A percentile compares a stretch with the other conserved stretches of the same genome.
phyloP scores from a whole-genome alignment of 2,329 filamentous ascomycete species.

The Dendrostoma leiphaemia region DNA sequence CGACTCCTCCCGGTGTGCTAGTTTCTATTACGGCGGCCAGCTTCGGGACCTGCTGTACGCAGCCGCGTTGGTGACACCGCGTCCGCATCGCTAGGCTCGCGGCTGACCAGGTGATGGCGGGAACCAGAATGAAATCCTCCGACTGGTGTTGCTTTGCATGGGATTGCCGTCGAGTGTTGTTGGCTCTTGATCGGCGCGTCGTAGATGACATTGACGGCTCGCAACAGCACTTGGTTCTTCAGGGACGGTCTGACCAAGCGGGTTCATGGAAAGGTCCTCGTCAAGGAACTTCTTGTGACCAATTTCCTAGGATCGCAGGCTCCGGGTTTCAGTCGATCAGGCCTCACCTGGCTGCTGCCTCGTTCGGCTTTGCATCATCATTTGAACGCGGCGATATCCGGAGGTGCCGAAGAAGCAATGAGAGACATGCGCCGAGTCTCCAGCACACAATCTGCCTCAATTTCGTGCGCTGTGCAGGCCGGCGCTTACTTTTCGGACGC shows the following conservation, averaged over 20 bases:
- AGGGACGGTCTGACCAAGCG: background rate
- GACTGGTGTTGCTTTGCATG: background rate
- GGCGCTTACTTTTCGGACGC: background rate
- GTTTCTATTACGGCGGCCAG: no score
- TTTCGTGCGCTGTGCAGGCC: no score
- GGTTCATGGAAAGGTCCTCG: background rate
- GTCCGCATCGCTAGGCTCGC: background rate
- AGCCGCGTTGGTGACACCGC: background rate
- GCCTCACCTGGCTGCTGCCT: background rate
- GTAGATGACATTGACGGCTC: constrained; percentile 6
- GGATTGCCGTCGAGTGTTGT: background rate
- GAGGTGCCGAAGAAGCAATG: background rate
- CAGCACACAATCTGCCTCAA: background rate
- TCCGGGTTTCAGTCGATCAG: background rate
- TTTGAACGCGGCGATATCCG: background rate
- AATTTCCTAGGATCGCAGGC: background rate
- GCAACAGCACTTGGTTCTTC: background rate
- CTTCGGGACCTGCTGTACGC: constrained; percentile 1
- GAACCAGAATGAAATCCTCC: background rate
- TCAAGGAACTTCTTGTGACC: background rate
- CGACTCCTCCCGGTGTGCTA: no score
- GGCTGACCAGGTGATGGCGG: background rate
- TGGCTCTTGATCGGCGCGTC: constrained; percentile 9
- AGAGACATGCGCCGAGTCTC: constrained; percentile 8
- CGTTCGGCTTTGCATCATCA: background rate